Base-by-base conservation (phyloP, 2,329 filamentous ascomycete species). In the Colletotrichum sp. region DNA sequence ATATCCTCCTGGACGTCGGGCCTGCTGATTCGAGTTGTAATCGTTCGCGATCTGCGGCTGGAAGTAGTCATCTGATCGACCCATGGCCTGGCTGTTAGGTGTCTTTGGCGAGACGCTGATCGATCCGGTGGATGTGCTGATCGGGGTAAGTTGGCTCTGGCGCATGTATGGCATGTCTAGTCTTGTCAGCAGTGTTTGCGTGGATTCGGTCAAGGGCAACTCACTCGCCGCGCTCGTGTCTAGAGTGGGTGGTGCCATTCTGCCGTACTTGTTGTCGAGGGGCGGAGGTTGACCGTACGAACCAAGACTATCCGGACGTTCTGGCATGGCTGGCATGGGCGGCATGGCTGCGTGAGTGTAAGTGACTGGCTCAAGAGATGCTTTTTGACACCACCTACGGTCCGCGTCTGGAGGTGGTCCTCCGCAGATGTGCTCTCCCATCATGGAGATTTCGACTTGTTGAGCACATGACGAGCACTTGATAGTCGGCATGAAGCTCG, bases 401-500 rank as follows among this genome's bases (percentile, higher is more conserved):
- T 90, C 89, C 22, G 60, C 48, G 81, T 86, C 86, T 85, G 87
- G 82, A 76, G 61, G 32, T 64, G 61, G 82, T 74, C 84, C 86
- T 61, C 84, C 84, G 84, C 96, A 98, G 77, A 95, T 83, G 87
- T 98, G 96, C 77, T 98, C 95, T 77, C 95, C 95, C 93, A 98
- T 94, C 83, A 93, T 88, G 55, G 94, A 93, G 79, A 98, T 97
- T 82, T 96, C 93, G 75, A 98, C 94, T 80, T 96, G 91, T 55
- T 87, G 85, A 55, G 92, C 91, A 83, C 95, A 98, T 86, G 90
- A 92, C 69, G 95, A 98, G 85, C 95, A 98, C 89, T 96, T 98
- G 85, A 98, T 94, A 28, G 93, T 93, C 81, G 95, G 95, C 87
- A 97, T 88, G 78, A 96, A 92, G 84, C 91, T 90, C 83, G 92